Base-by-base conservation (phyloP, 1,284 basidiomycete species). In the Cryptococcus jaspeensis region DNA sequence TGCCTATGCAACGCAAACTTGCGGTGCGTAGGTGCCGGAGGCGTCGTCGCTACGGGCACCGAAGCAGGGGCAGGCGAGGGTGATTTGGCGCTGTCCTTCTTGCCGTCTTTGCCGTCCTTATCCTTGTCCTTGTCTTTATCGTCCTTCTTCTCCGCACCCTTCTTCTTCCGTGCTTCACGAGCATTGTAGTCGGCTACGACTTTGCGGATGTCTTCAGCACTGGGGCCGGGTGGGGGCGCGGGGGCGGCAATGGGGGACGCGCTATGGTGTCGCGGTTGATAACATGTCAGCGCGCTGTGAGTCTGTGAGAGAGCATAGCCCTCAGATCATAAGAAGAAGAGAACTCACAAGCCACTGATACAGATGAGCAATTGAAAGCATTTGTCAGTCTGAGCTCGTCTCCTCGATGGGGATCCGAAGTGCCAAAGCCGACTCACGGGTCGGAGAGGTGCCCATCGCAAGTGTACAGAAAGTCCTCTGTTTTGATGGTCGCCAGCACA, bases 381-480 rank as follows among this genome's bases (percentile, higher is more conserved):
- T 8, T 15, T 13, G n/a, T 40, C 22, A 51, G 32, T 28, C 8
- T 11, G 20, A 12, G 38, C 23, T 40, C 50, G 37, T 37, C 37
- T 15, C 11, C 2, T n/a, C n/a, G 5, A 23, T 45, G 15, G 25
- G 23, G 3, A 18, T 39, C 39, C 16, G 20, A n/a, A 9, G 7
- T 3, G 7, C 9, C n/a, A 45, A 22, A 36, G 18, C 11, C 11
- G 36, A 70, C 75, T 53, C 49, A 77, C 75, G 67, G 63, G 62
- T 78, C 76, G 9, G 49, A 64, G 52, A 78, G 59, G 58, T 78
- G 76, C 12, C 69, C 62, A 13, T 73, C 70, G 50, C 76, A 78
- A 6, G 71, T 71, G 49, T 77, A 78, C 40, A 78, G 43, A 51
- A 72, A 78, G 57, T 77, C 75, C 43, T 77, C 71, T 9, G 71